These are phyloP conservation scores for Parastagonospora avenae DNA, from an alignment of 2,329 filamentous ascomycete genomes.

Conservation along the genomic window DNA sequence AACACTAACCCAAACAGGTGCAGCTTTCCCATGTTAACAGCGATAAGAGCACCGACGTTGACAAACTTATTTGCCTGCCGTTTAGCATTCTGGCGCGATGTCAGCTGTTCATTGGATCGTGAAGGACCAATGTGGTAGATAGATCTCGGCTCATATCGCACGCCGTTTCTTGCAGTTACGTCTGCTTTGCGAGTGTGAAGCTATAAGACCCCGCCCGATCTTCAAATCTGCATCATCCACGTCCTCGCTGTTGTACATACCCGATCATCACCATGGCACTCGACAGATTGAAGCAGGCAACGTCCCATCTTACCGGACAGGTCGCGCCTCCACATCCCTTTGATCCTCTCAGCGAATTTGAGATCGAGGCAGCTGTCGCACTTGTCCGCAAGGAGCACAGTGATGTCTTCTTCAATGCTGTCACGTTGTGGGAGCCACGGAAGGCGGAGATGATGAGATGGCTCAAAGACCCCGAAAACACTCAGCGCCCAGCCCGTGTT, in stretches of 20 bases:
- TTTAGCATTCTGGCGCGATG: not conserved
- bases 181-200: not conserved
- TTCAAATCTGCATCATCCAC: conserved; percentile 1
- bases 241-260: not conserved
- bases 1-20: conserved; percentile 5
- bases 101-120: not conserved
- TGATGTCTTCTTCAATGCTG: conserved; percentile 81
- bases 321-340: conserved; percentile 69
- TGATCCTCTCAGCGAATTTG: conserved; percentile 73
- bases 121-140: not conserved
- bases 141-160: not conserved
- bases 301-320: conserved; percentile 64
- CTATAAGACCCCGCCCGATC: conserved; percentile 28
- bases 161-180: not conserved
- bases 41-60: conserved; percentile 4
- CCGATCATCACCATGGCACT: conserved; percentile 57
- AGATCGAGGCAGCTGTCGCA: conserved; percentile 74
- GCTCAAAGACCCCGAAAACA: conserved; percentile 68
- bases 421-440: conserved; percentile 81
- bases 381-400: conserved; percentile 72
- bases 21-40: conserved; percentile 2
- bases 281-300: conserved; percentile 67
- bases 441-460: conserved; percentile 84
- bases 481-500: conserved; percentile 69
- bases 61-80: conserved; percentile 1